Conservation (phyloP, 2,329 filamentous ascomycete genomes). For the Didymella pinodella region DNA sequence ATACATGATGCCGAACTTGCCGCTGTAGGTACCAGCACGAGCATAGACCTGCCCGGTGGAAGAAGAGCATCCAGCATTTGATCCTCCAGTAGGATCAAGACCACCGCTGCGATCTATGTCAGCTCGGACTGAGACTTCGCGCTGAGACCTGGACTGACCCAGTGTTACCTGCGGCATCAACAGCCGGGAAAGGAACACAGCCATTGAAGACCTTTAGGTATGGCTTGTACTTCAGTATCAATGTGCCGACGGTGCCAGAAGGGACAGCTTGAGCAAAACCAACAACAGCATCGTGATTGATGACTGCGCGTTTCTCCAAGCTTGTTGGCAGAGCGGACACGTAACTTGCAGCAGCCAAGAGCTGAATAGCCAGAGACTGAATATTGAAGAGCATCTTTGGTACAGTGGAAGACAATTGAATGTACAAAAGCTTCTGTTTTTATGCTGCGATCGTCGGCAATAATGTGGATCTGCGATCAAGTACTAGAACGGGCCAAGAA, state of each 20-base stretch:
- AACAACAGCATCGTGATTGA: conserved; percentile 58
- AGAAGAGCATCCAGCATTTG: conserved; percentile 53
- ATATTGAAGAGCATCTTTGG: conserved; percentile 37
- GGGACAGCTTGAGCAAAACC: conserved; percentile 64
- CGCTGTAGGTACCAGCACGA: conserved; percentile 53
- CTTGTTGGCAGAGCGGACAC: conserved; percentile 36
- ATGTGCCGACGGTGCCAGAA: conserved; percentile 53
- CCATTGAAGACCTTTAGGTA: conserved; percentile 64
- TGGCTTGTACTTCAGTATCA: conserved; percentile 66
- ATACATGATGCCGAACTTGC: conserved; percentile 61
- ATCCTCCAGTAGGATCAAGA: conserved; percentile 52
- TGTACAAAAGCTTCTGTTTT: not conserved
- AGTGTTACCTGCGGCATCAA: conserved; percentile 65
- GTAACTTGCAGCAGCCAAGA: conserved; percentile 31
- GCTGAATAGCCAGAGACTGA: conserved; percentile 32
- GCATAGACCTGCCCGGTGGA: conserved; percentile 62
- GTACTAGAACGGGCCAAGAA: not conserved
- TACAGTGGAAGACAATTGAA: not conserved
- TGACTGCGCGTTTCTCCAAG: conserved; percentile 52
- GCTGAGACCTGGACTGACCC: conserved; percentile 52
- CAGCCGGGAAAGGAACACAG: conserved; percentile 69
- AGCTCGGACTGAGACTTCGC: not conserved
- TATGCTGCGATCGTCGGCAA: not conserved
- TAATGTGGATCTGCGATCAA: conserved; percentile 5
- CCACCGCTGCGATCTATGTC: conserved; percentile 50